These are phyloP conservation scores for Pleurotus cornucopiae DNA, from an alignment of 768 basidiomycete species.

Conservation along the genomic window DNA sequence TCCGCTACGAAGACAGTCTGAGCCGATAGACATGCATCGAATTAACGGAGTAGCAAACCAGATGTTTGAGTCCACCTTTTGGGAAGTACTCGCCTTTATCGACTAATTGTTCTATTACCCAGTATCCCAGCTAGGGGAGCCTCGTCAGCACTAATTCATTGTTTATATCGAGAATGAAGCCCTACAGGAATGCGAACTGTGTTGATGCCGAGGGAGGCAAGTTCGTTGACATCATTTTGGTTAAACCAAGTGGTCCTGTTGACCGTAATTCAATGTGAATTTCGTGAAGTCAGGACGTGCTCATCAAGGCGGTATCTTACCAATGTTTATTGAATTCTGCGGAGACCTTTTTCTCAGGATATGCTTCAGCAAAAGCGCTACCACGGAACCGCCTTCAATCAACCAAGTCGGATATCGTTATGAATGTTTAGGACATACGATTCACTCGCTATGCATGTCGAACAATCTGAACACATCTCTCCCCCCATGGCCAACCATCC, in stretches of 20 bases:
- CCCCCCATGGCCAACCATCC: slow-evolving; percentile 79
- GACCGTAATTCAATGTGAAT: not conserved
- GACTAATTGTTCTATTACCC: slow-evolving; percentile 75
- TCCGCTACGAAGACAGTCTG: slow-evolving; percentile 34
- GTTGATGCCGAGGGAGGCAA: slow-evolving; percentile 58
- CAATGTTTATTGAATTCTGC: slow-evolving; percentile 59
- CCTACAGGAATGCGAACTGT: slow-evolving; percentile 74
- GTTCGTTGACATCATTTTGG: slow-evolving; percentile 50
- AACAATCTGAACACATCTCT: slow-evolving; percentile 52
- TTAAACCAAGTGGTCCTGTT: slow-evolving; percentile 70
- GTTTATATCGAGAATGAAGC: not conserved
- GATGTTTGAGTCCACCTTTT: slow-evolving; percentile 60
- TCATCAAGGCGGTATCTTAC: slow-evolving; percentile 23
- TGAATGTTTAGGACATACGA: slow-evolving; percentile 37
- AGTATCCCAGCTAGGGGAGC: slow-evolving; percentile 62
- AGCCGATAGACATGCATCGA: too few relatives aligned
- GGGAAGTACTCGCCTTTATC: slow-evolving; percentile 60
- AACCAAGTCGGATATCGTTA: too few relatives aligned
- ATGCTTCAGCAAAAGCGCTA: slow-evolving; percentile 59
- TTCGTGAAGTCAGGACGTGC: too few relatives aligned
- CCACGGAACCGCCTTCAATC: too few relatives aligned
- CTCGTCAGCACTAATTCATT: too few relatives aligned
- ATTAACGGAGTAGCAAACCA: slow-evolving; percentile 37
- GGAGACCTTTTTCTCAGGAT: slow-evolving; percentile 51
- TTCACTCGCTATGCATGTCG: slow-evolving; percentile 61